A percentile compares a stretch with the other conserved stretches of the same genome.
These are phyloP conservation scores for Monosporascus sp. DNA, from an alignment of 2,329 filamentous ascomycete species.

Conservation along the genomic window DNA sequence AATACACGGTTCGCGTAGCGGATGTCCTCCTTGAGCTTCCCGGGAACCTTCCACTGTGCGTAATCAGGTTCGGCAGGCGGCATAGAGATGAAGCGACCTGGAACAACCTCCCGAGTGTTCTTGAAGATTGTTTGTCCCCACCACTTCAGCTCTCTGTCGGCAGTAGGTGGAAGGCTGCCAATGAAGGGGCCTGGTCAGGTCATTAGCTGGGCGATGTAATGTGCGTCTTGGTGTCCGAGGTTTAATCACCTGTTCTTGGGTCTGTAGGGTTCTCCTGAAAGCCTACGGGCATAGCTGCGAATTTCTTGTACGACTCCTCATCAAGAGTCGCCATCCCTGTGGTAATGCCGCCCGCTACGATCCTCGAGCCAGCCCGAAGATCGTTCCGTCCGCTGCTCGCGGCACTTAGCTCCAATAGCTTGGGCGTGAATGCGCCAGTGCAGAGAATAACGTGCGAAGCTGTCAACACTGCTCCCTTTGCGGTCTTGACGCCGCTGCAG, in stretches of 20 bases:
- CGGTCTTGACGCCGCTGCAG: constrained; percentile 45
- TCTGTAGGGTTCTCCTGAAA: constrained; percentile 29
- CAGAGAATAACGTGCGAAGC: constrained; percentile 50
- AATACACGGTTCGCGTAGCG: constrained; percentile 49
- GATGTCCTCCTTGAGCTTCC: constrained; percentile 53
- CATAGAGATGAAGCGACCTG: constrained; percentile 49
- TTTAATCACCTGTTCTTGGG: constrained; percentile 31
- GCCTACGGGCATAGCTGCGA: constrained; percentile 47
- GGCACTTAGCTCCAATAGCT: constrained; percentile 48
- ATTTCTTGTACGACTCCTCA: constrained; percentile 38
- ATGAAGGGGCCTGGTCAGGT: constrained; percentile 45
- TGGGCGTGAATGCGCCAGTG: constrained; percentile 55
- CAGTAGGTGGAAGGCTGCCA: constrained; percentile 51
- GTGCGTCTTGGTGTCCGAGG: constrained; percentile 29
- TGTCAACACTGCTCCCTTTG: constrained; percentile 36
- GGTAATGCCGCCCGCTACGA: constrained; percentile 55
- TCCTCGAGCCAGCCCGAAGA: constrained; percentile 49
- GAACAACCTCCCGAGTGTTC: constrained; percentile 47
- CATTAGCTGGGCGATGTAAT: constrained; percentile 20
- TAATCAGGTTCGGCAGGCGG: constrained; percentile 55
- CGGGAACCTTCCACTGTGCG: constrained; percentile 28
- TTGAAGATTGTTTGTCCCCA: constrained; percentile 56
- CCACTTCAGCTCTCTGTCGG: constrained; percentile 48
- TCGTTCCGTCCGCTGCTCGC: constrained; percentile 39
- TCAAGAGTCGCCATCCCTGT: constrained; percentile 53